Conservation (phyloP, 2,329 filamentous ascomycete genomes). For the Fusarium continuum region DNA sequence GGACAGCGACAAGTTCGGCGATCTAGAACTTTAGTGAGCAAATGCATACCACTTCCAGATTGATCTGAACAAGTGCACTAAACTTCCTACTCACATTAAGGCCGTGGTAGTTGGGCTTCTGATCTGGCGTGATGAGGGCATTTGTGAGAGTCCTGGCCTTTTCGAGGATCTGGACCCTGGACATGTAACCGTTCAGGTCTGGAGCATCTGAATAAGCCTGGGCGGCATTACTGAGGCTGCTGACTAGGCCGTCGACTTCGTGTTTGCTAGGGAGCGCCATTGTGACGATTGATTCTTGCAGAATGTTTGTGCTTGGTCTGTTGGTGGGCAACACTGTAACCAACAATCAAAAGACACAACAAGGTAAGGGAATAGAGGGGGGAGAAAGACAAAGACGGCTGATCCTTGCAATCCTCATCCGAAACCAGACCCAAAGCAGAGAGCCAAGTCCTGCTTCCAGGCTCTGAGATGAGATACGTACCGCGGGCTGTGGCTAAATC, state of each 20-base stretch:
- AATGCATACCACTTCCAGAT: no score
- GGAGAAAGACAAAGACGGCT: not conserved
- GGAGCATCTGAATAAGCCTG: slow-evolving; percentile 38
- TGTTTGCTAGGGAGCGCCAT: slow-evolving; percentile 33
- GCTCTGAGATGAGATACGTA: not conserved
- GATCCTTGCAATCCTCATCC: not conserved
- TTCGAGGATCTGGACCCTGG: slow-evolving; percentile 42
- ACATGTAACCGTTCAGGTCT: slow-evolving; percentile 40
- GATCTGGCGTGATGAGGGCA: slow-evolving; percentile 42
- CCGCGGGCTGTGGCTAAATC: not conserved
- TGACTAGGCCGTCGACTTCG: slow-evolving; percentile 36
- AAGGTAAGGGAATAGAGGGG: no score
- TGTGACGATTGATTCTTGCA: not conserved
- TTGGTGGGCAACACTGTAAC: not conserved
- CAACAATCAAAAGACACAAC: not conserved
- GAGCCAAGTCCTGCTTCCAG: slow-evolving; percentile 2
- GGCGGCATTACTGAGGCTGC: slow-evolving; percentile 26
- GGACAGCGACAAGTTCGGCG: slow-evolving; percentile 43
- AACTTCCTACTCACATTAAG: slow-evolving; percentile 39
- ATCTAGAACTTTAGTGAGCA: slow-evolving; percentile 32
- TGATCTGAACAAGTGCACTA: rapidly evolving
- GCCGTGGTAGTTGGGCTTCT: slow-evolving; percentile 47
- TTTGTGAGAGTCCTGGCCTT: slow-evolving; percentile 42
- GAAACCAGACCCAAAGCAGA: not conserved
- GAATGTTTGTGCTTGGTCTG: not conserved